Conservation (phyloP, 768 basidiomycete species). For the Russula foetens region DNA sequence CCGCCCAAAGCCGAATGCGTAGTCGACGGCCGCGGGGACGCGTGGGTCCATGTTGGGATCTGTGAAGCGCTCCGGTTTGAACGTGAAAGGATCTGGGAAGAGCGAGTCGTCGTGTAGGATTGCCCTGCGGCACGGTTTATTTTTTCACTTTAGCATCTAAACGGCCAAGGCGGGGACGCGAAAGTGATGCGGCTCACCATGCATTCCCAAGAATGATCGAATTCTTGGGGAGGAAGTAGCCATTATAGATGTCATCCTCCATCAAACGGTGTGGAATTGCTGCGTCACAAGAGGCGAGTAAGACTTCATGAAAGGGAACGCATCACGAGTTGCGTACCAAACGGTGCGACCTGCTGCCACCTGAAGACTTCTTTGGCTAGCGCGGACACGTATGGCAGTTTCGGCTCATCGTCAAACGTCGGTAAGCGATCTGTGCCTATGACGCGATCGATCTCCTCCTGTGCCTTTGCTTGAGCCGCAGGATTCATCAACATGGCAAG, state of each 20-base stretch:
- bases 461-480: constrained; percentile 18
- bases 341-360: constrained; percentile 22
- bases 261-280: constrained; percentile 21
- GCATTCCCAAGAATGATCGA: constrained; percentile 19
- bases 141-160: not conserved
- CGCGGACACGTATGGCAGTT: constrained; percentile 22
- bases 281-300: not conserved
- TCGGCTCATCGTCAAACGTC: constrained; percentile 19
- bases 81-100: constrained; percentile 25
- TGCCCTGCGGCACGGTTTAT: not conserved
- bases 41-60: constrained; percentile 11
- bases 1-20: constrained; percentile 22
- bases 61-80: constrained; percentile 27
- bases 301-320: not conserved
- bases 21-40: constrained; percentile 9
- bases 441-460: constrained; percentile 25
- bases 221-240: constrained; percentile 23
- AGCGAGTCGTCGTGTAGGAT: constrained; percentile 25
- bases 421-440: constrained; percentile 25
- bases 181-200: constrained; percentile 2
- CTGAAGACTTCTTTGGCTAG: constrained; percentile 23
- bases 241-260: constrained; percentile 22
- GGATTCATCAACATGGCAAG: constrained; percentile 23
- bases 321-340: constrained; percentile 8
- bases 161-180: too few relatives aligned